Base-by-base conservation (phyloP, 148 eudicot species). In the Rhododendron ovatum region DNA sequence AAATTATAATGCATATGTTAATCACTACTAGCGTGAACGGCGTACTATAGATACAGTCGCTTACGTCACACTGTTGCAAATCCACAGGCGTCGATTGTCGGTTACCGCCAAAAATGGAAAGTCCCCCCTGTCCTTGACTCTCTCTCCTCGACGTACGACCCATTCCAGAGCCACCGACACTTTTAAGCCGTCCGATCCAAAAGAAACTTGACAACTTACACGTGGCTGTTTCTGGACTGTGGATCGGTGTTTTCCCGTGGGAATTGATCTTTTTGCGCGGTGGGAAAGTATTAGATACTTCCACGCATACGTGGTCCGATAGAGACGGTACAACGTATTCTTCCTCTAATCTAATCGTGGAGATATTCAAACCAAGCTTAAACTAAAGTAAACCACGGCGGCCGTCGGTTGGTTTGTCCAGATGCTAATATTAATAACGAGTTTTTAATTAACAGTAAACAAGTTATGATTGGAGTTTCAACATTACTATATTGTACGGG, bases 141-240 rank as follows among this genome's bases (percentile, higher is more conserved):
- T 41, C 45, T 41, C 45, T 41, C 45, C 45, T 41, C 43, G 6
- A 41, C 43, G 43, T 41, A 41, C 45, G 45, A 6, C 79, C 50
- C 50, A 47, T 47, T 47, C 50, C 2, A 7, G 55, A 12, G 53
- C 73, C 87, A 86, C 87, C 87, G 87, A 86, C 87, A 86, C 71
- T 86, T 86, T 53, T 71, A 8, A 51, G 4, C 55, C 84, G 80
- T 73, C 53, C 18, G 84, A 81, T 86, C 39, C 18, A 26, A 77
- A 63, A 65, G 22, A 45, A 35, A 9, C 43, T 39, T 1, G 4
- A 80, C 0, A 0, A 20, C 10, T 47, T 9, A 15, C 14, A 48
- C 84, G 87, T 81, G 87, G 84, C 80, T 0, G 17, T 3, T 26
- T 69, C 77, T 22, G 37, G 76, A n/a, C 80, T 30, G 65, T 51